A percentile compares a stretch with the other conserved stretches of the same genome.
Conservation (phyloP, 768 basidiomycete genomes). For the Amyloporia xantha region DNA sequence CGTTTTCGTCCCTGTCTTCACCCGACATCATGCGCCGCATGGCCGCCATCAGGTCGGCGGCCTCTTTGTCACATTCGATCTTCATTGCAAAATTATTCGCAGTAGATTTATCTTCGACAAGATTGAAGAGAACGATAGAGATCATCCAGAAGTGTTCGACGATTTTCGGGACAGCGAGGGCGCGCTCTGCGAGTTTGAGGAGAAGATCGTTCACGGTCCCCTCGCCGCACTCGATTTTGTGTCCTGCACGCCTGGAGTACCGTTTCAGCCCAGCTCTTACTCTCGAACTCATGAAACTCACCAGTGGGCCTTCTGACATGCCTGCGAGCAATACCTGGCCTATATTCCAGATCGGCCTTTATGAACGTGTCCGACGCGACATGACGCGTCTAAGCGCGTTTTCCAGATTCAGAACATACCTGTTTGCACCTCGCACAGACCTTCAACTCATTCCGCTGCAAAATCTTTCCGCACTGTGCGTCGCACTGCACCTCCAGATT, state of each 20-base stretch:
- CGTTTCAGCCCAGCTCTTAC: neutral
- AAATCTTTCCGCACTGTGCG: neutral
- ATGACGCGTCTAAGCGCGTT: neutral
- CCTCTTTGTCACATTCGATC: neutral
- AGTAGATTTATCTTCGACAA: neutral
- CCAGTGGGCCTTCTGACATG: neutral
- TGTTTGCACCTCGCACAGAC: neutral
- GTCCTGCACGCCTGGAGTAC: neutral
- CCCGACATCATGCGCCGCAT: neutral
- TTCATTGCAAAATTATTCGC: neutral
- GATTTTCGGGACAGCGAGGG: neutral
- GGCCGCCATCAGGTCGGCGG: neutral
- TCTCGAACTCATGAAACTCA: neutral
- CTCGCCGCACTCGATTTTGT: neutral
- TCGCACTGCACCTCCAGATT: neutral
- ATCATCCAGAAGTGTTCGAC: slow-evolving; percentile 1
- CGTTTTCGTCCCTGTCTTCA: neutral
- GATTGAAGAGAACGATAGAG: neutral
- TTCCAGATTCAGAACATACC: neutral
- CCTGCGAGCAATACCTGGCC: neutral
- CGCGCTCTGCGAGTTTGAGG: neutral
- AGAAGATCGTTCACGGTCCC: neutral
- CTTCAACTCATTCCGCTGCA: neutral
- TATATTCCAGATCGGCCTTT: neutral
- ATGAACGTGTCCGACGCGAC: neutral